Base-by-base conservation (phyloP, 2,329 filamentous ascomycete genomes). In the Colletotrichum orbiculare region DNA sequence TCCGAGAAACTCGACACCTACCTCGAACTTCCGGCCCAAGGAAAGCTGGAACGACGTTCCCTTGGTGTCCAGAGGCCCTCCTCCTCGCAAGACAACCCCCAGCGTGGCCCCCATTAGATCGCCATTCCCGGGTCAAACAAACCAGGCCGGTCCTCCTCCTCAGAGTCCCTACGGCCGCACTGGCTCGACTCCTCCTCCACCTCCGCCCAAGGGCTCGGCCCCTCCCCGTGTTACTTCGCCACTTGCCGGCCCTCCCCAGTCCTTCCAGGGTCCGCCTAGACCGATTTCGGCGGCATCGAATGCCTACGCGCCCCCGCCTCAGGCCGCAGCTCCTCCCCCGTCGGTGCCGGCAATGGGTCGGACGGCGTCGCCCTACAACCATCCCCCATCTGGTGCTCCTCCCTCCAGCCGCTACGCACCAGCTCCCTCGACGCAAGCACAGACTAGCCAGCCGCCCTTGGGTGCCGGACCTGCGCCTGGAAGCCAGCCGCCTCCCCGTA, bases 21-120 rank as follows among this genome's bases (percentile, higher is more conserved):
- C 92, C 15, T 87, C 92, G 9, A 89, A 88, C 73, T 82, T 87
- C 62, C 90, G 89, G 73, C 90, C 91, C 68, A 89, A 90, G 68
- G 87, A 90, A 35, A 91, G 92, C 71, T 99, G 96, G 96, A 99
- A 99, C 71, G 96, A 99, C 77, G 91, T 96, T 55, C 96, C 96
- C 1, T 86, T 97, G 72, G 91, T 98, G 49, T 85, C 87, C 49
- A 93, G 95, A 81, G 81, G 86, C 59, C 85, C 91, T n/a, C 85
- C 87, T 12, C 85, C 90, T 25, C 89, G 94, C 69, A 88, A 90
- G 74, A 84, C 85, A 49, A 97, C 95, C 1, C 93, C 94, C 2
- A 88, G 84, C 60, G 82, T 88, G 17, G 86, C 88, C 55, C 82
- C 91, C 3, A 88, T 94, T 54, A 87, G 84, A n/a, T 88, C 91